Percentiles rank a stretch among this genome's conserved stretches.
phyloP scores from a whole-genome alignment of 306 rosid species.

The Trichosanthes cucumerina region DNA sequence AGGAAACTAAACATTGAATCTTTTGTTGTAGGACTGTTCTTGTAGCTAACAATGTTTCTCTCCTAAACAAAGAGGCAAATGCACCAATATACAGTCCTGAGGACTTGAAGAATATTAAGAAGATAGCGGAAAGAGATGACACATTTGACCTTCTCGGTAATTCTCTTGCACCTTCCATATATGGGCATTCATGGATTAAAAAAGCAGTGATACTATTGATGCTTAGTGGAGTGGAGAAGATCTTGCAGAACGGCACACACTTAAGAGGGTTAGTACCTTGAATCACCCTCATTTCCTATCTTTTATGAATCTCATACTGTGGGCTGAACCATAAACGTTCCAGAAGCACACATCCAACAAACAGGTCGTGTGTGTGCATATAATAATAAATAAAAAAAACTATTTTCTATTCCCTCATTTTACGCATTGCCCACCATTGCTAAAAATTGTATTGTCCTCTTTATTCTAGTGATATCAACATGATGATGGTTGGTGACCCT shows the following conservation, averaged over 20 bases:
- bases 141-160: conserved; percentile 83
- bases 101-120: conserved; percentile 66
- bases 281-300: not conserved
- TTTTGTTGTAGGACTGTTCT: conserved; percentile 69
- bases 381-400: not conserved
- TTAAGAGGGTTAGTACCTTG: conserved; percentile 72
- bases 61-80: conserved; percentile 96
- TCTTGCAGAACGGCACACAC: conserved; percentile 93
- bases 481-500: conserved; percentile 99
- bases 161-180: conserved; percentile 95
- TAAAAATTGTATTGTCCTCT: conserved; percentile 7
- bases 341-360: not conserved
- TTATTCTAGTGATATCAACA: conserved; percentile 78
- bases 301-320: not conserved
- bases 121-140: conserved; percentile 82
- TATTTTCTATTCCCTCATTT: not conserved
- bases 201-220: conserved; percentile 84
- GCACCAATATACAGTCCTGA: conserved; percentile 74
- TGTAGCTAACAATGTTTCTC: conserved; percentile 77
- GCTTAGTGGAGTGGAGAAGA: conserved; percentile 98
- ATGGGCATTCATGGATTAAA: conserved; percentile 96
- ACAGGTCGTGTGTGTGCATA: not conserved
- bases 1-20: conserved; percentile 17
- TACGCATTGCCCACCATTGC: not conserved
- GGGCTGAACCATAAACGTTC: not conserved